phyloP scores from a whole-genome alignment of 495 filamentous ascomycete genomes.

The Podospora pseudopauciseta region DNA sequence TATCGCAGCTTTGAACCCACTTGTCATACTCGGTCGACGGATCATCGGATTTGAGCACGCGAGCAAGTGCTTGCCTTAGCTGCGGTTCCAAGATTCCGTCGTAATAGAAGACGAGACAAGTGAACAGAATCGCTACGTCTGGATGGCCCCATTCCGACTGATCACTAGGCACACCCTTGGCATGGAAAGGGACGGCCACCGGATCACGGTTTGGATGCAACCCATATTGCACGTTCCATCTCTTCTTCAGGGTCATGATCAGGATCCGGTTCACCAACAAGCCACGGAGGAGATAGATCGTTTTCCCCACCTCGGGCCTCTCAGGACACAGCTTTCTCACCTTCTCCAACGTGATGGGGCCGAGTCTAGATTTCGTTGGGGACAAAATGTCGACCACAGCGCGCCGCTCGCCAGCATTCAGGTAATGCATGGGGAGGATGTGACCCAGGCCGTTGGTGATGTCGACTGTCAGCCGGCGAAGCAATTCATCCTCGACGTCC shows the following conservation, averaged over 20 bases:
- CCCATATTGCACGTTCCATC: constrained; percentile 47
- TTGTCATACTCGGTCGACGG: constrained; percentile 47
- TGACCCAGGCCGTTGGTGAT: constrained; percentile 34
- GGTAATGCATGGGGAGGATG: constrained; percentile 25
- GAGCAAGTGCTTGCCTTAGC: constrained; percentile 38
- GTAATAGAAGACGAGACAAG: constrained; percentile 53
- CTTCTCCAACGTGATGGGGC: constrained; percentile 17
- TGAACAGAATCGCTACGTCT: constrained; percentile 53
- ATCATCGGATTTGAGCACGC: constrained; percentile 50
- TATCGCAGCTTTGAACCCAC: constrained; percentile 34
- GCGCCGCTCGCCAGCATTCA: constrained; percentile 33
- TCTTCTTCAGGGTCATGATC: constrained; percentile 41
- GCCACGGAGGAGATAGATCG: constrained; percentile 35
- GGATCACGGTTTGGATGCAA: constrained; percentile 39
- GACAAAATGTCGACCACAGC: constrained; percentile 38
- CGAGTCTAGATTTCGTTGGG: constrained; percentile 15
- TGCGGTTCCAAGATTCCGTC: constrained; percentile 40
- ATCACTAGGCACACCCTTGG: constrained; percentile 51
- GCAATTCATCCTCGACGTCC: constrained; percentile 45
- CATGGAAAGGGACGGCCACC: constrained; percentile 42
- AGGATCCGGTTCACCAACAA: constrained; percentile 42
- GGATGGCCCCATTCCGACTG: constrained; percentile 53
- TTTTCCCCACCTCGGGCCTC: constrained; percentile 25
- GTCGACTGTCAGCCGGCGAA: constrained; percentile 34
- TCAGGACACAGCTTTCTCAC: constrained; percentile 27